These are phyloP conservation scores for Corniculantispora saksenae DNA, from an alignment of 2,329 filamentous ascomycete species.

Conservation along the genomic window DNA sequence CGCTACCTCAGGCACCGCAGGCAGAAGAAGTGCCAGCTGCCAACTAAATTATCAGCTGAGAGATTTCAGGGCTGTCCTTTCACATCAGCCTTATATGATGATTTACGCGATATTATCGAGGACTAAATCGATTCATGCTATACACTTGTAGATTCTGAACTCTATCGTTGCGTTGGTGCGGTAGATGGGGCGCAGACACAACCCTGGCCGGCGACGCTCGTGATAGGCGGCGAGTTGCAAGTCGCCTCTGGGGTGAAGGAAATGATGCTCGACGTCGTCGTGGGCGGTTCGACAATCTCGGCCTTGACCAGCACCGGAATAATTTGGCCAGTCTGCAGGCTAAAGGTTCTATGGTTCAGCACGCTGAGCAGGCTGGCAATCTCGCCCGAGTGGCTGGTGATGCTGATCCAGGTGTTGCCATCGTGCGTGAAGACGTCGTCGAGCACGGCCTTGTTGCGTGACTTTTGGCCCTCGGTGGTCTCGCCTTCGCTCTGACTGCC, in stretches of 20 bases:
- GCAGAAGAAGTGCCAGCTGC: too few relatives aligned
- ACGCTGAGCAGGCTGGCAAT: constrained; percentile 54
- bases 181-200: constrained; percentile 8
- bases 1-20: too few relatives aligned
- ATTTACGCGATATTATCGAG: too few relatives aligned
- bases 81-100: too few relatives aligned
- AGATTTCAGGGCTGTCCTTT: too few relatives aligned
- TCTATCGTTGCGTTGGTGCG: not conserved
- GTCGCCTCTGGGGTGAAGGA: constrained; percentile 19
- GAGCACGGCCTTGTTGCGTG: constrained; percentile 49
- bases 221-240: constrained; percentile 13
- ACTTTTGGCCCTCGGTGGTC: constrained; percentile 49
- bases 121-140: not conserved
- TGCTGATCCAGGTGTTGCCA: constrained; percentile 55
- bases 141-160: not conserved
- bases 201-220: constrained; percentile 15
- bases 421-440: constrained; percentile 59
- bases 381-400: constrained; percentile 62
- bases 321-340: constrained; percentile 64
- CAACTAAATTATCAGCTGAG: too few relatives aligned
- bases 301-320: constrained; percentile 63
- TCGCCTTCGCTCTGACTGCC: constrained; percentile 38
- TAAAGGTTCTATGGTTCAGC: constrained; percentile 62
- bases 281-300: constrained; percentile 11
- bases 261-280: constrained; percentile 10